Evolutionary conservation across 2,329 filamentous ascomycete species (phyloP).

Genomic region (Aspergillus persii): DNA sequence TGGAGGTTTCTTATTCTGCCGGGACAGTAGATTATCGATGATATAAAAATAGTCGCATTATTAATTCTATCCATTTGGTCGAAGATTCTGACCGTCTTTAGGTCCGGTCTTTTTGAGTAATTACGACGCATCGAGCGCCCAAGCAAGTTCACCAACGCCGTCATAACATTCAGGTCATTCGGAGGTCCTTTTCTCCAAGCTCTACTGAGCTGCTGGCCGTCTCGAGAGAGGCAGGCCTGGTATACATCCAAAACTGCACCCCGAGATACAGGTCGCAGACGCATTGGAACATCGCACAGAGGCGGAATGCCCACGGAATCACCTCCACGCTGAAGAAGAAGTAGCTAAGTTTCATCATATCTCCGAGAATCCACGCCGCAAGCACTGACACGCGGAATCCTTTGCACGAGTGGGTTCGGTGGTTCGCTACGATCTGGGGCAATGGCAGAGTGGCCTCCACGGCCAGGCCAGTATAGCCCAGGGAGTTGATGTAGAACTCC

Average conservation of each 20-base stretch:
- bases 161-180: slow-evolving; percentile 28
- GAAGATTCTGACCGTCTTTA: not conserved
- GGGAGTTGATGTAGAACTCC: slow-evolving; percentile 41
- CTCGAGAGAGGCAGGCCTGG: slow-evolving; percentile 23
- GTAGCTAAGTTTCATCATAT: slow-evolving; percentile 52
- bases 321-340: slow-evolving; percentile 45
- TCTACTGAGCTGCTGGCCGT: slow-evolving; percentile 24
- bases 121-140: not conserved
- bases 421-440: slow-evolving; percentile 49
- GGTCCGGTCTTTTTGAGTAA: not conserved
- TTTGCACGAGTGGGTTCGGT: slow-evolving; percentile 47
- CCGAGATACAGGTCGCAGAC: slow-evolving; percentile 48
- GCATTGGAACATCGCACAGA: slow-evolving; percentile 51
- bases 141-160: slow-evolving; percentile 1
- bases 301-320: slow-evolving; percentile 49
- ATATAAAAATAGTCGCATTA: not conserved
- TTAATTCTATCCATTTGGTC: not conserved
- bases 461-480: slow-evolving; percentile 47
- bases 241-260: slow-evolving; percentile 49
- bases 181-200: slow-evolving; percentile 40
- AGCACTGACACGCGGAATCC: slow-evolving; percentile 50
- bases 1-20: not conserved
- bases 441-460: slow-evolving; percentile 49
- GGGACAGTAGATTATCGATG: not conserved
- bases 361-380: slow-evolving; percentile 49